Conservation (phyloP, 345 rosid species). For the Acer campestre region DNA sequence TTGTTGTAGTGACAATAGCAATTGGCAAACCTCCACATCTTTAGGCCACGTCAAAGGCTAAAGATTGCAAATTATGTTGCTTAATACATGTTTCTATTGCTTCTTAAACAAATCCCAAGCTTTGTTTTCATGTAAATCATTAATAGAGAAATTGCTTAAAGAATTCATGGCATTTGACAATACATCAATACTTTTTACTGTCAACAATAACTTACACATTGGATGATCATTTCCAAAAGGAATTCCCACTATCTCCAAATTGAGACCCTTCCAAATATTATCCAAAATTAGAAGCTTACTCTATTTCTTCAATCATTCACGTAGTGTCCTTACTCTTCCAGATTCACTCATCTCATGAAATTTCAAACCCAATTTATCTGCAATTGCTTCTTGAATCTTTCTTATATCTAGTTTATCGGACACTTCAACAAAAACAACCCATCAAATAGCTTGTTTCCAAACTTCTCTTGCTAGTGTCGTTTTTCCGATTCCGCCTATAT, state of each 20-base stretch:
- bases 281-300: not conserved
- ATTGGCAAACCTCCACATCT: too few relatives aligned
- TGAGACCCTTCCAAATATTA: not conserved
- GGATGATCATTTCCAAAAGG: not conserved
- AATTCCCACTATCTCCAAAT: not conserved
- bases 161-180: not conserved
- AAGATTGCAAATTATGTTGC: too few relatives aligned
- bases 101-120: too few relatives aligned
- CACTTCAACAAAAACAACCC: too few relatives aligned
- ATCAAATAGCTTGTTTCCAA: not conserved
- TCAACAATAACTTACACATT: not conserved
- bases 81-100: too few relatives aligned
- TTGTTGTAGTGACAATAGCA: not conserved
- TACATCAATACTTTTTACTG: not conserved
- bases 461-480: conserved; percentile 18
- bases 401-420: too few relatives aligned
- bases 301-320: not conserved
- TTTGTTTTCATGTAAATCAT: not conserved
- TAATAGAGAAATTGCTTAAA: too few relatives aligned
- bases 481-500: conserved; percentile 18
- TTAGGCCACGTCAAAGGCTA: too few relatives aligned
- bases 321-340: too few relatives aligned
- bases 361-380: not conserved
- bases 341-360: not conserved
- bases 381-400: not conserved